A percentile compares a stretch with the other conserved stretches of the same genome.
These are phyloP conservation scores for Amanita muscaria DNA, from an alignment of 768 basidiomycete species.

Conservation along the genomic window DNA sequence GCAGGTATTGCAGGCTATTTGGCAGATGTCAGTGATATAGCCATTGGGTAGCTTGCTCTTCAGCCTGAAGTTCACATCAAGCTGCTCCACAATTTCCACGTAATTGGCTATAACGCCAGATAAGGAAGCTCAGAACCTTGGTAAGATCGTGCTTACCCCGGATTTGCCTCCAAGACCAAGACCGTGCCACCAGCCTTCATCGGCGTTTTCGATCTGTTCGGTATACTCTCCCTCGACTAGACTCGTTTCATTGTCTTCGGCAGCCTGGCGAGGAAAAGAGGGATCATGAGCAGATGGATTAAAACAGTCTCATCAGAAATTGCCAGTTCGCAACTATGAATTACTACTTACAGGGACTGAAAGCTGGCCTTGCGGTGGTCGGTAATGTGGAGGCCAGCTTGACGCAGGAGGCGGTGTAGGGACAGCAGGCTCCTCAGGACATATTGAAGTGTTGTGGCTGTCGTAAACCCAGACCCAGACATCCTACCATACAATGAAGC, in stretches of 20 bases:
- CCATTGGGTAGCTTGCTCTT: slow-evolving; percentile 28
- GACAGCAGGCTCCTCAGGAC: slow-evolving; percentile 43
- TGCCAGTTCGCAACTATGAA: not conserved
- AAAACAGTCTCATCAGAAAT: not conserved
- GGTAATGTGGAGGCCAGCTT: slow-evolving; percentile 41
- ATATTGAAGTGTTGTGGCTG: slow-evolving; percentile 39
- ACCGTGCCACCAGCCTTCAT: slow-evolving; percentile 92
- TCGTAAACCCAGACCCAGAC: slow-evolving; percentile 22
- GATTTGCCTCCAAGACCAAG: slow-evolving; percentile 58
- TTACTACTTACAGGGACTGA: slow-evolving; percentile 15
- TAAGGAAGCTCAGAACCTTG: not conserved
- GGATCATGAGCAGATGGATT: not conserved
- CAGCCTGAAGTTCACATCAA: slow-evolving; percentile 26
- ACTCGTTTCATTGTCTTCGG: slow-evolving; percentile 81
- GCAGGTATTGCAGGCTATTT: slow-evolving; percentile 29
- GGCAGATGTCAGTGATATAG: not conserved
- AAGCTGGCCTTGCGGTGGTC: slow-evolving; percentile 31
- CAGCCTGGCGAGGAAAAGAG: slow-evolving; percentile 36
- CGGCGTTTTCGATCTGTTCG: slow-evolving; percentile 74
- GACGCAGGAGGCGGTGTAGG: slow-evolving; percentile 37
- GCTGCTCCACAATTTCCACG: slow-evolving; percentile 61
- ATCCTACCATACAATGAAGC: slow-evolving; percentile 34
- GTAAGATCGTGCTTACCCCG: slow-evolving; percentile 45
- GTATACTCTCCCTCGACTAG: slow-evolving; percentile 77
- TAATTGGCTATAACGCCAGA: slow-evolving; percentile 57